Percentiles rank a stretch among this genome's conserved stretches.
phyloP scores from a whole-genome alignment of 2,329 filamentous ascomycete genomes.

The Pseudogymnoascus sp. region DNA sequence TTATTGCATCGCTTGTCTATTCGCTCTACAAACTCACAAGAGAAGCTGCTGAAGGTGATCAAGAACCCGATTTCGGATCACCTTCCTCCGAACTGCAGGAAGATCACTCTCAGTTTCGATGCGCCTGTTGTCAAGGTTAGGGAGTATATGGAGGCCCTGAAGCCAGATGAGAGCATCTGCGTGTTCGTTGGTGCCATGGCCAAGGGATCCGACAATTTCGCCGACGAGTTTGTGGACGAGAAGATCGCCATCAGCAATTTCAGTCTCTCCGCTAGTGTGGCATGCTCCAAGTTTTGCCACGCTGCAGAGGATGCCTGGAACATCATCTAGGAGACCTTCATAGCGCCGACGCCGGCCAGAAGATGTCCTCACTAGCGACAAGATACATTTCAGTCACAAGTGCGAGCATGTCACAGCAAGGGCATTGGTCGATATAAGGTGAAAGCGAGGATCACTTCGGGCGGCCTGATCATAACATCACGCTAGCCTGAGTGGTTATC shows the following conservation, averaged over 20 bases:
- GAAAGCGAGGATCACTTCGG: conserved; percentile 30
- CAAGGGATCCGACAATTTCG: conserved; percentile 92
- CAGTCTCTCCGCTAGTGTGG: conserved; percentile 92
- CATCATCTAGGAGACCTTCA: conserved; percentile 57
- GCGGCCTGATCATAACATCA: conserved; percentile 67
- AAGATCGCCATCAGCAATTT: conserved; percentile 98
- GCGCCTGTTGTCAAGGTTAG: conserved; percentile 77
- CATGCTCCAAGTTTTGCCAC: conserved; percentile 99
- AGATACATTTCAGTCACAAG: background rate
- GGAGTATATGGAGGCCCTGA: conserved; percentile 78
- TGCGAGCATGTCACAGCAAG: conserved; percentile 12
- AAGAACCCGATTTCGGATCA: conserved; percentile 98
- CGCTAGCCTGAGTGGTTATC: conserved; percentile 41
- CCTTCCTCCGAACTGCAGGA: conserved; percentile 91
- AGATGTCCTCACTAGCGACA: conserved; percentile 7
- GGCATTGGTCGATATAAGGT: conserved; percentile 28
- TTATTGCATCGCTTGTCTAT: conserved; percentile 92
- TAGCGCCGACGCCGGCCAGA: conserved; percentile 5
- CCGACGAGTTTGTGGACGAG: conserved; percentile 89
- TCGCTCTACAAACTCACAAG: conserved; percentile 90
- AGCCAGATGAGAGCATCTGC: conserved; percentile 83
- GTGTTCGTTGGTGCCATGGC: conserved; percentile 99
- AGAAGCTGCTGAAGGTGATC: conserved; percentile 95
- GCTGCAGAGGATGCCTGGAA: conserved; percentile 95
- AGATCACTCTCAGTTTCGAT: conserved; percentile 94